Evolutionary conservation across 2,329 filamentous ascomycete species (phyloP).

Genomic region (Triangularia verruculosa): DNA sequence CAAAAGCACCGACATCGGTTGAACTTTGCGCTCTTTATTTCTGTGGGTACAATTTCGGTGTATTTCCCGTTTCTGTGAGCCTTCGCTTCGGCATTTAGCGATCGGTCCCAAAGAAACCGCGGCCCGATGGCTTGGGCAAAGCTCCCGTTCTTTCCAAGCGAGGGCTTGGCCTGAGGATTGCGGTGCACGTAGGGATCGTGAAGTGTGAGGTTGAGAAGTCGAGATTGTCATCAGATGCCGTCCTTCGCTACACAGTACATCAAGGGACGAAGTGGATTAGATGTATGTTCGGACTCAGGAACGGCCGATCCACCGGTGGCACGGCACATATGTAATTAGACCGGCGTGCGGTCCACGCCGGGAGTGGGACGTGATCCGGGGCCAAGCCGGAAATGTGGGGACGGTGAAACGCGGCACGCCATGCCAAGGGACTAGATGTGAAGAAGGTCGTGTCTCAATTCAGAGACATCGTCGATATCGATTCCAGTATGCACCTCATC

Average conservation of each 20-base stretch:
- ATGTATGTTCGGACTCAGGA: not conserved
- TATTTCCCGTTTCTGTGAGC: not conserved
- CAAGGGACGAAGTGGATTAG: not conserved
- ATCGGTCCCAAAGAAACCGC: not conserved
- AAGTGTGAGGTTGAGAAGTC: too few species aligned
- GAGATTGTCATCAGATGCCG: not conserved
- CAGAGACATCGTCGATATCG: too few species aligned
- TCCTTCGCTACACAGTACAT: not conserved
- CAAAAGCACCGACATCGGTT: not conserved
- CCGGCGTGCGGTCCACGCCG: not conserved
- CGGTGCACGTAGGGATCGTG: not conserved
- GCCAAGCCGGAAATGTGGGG: not conserved
- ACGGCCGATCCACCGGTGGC: not conserved
- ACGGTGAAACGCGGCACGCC: not conserved
- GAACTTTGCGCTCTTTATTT: not conserved
- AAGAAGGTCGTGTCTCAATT: too few species aligned
- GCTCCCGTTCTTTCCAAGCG: not conserved
- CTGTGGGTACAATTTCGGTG: not conserved
- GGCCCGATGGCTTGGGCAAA: not conserved
- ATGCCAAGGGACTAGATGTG: not conserved
- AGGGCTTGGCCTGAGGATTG: not conserved
- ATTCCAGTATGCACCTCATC: not conserved
- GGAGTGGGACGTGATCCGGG: not conserved
- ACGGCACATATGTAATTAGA: not conserved
- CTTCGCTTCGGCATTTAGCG: not conserved